Evolutionary conservation across 176 grass and related monocot species (phyloP), one percentile per base, ranked within the genome.

Genomic region (Lolium perenne): DNA sequence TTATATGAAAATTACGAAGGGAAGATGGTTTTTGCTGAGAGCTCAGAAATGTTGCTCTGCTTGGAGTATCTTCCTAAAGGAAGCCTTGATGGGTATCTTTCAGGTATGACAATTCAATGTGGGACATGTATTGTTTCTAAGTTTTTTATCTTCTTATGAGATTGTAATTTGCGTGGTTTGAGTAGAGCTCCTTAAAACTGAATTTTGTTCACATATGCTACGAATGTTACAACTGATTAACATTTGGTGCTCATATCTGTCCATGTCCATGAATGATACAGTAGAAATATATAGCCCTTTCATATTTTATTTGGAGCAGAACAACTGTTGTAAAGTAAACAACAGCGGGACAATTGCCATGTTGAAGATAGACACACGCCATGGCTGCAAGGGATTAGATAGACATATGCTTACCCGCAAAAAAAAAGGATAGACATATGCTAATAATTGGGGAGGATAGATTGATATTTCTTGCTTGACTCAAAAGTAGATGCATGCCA

Each of bases 1-100:
- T 2, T 12, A n/a, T 56, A 4, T 13, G 0, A 43, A 9, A 5
- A 78, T 2, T 17, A n/a, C 8, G 12, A 57, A 20, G 61, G 74
- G 2, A 32, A 69, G 14, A 45, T 20, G 10, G 40, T 85, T 56
- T 78, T 68, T 67, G 48, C 74, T 0, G 83, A 78, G 74, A 13
- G 0, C 1, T 9, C 16, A 46, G 32, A 85, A 29, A 85, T 7
- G 74, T 43, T 85, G n/a, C 20, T 77, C 4, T 85, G 72, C 72
- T 54, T 85, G 18, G 83, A 85, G 59, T 85, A 85, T 46, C 17
- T 85, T n/a, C 7, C 83, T 45, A 85, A 85, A 66, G 61, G 83
- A 56, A 78, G 61, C 48, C 49, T 85, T 9, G 61, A 78, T 68
- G 15, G 20, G 21, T 21, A 85, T 78, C 13, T 85, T 68, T 85